Base-by-base conservation (phyloP, 768 basidiomycete genomes). In the Boletus speciosus region DNA sequence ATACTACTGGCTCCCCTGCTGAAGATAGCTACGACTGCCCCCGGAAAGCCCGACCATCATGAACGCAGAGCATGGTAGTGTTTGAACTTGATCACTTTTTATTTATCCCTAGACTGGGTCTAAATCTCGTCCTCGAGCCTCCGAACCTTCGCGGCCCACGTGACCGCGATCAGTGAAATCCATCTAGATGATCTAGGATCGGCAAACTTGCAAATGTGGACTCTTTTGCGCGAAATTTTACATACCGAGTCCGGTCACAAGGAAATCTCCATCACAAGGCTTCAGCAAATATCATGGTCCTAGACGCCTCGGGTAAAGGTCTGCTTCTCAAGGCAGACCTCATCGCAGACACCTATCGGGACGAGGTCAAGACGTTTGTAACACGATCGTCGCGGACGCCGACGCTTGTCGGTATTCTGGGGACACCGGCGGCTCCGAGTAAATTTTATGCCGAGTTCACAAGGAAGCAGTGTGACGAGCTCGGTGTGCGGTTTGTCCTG, bases 401-500 rank as follows among this genome's bases (percentile, higher is more conserved):
- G 3, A 90, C 84, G 65, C 79, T 99, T 27, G 85, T 98, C 48
- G 96, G 95, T 2, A 96, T 98, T 61, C 78, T 99, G 25, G 88
- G 91, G 0, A 96, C 93, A 1, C 81, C 86, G 1, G 84, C 86
- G 5, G 82, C 82, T 7, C 91, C 92, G 0, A 91, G 89, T 70
- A 82, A 79, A 60, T 81, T 78, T 61, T 96, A 96, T 64, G 87
- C 93, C 8, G 86, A 95, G 55, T 98, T 97, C 68, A 98, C 97
- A 31, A 78, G 79, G 67, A 94, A 86, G 67, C 92, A 95, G 61
- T 98, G 97, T 70, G 83, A 88, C 39, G 86, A 83, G 36, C 79
- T 98, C 29, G 95, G 94, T 0, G 85, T 99, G 48, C 81, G 85
- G 35, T 99, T 93, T 67, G 84, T 90, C 47, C 76, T 99, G 54